phyloP scores from a whole-genome alignment of 345 rosid species.

The Euphorbia peplus region DNA sequence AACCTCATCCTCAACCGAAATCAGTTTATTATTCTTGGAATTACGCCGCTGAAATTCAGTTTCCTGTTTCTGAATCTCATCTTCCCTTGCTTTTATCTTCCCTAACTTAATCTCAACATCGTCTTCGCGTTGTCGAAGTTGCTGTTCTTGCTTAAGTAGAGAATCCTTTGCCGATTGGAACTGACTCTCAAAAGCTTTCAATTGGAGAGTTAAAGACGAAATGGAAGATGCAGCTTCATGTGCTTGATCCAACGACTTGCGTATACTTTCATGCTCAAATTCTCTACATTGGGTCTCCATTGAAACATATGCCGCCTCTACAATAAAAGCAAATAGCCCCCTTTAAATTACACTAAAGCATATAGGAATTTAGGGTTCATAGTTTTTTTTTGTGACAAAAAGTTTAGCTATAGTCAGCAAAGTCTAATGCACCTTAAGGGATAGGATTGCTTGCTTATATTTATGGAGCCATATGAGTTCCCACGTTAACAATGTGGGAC shows the following conservation, averaged over 20 bases:
- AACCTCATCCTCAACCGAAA: conserved; percentile 9
- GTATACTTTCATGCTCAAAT: conserved; percentile 19
- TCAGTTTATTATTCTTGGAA: not conserved
- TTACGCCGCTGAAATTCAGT: conserved; percentile 17
- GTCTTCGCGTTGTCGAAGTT: conserved; percentile 4
- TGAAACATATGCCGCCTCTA: not conserved
- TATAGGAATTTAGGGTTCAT: too few species aligned
- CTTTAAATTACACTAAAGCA: not conserved
- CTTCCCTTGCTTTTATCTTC: not conserved
- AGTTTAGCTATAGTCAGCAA: too few species aligned
- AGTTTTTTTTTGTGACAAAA: too few species aligned
- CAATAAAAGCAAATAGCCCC: not conserved
- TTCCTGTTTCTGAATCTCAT: conserved; percentile 17
- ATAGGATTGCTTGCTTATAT: too few species aligned
- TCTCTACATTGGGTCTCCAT: conserved; percentile 18
- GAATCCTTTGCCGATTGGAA: conserved; percentile 7
- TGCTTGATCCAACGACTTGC: conserved; percentile 18
- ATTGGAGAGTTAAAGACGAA: conserved; percentile 20
- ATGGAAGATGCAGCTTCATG: conserved; percentile 24
- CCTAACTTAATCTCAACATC: conserved; percentile 2
- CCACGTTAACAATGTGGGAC: too few species aligned
- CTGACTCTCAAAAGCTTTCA: conserved; percentile 34
- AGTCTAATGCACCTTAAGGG: too few species aligned
- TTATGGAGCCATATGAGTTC: too few species aligned
- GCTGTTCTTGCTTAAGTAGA: conserved; percentile 4